Evolutionary conservation across 2,329 filamentous ascomycete species (phyloP).

Genomic region (Xylariaceae sp.): DNA sequence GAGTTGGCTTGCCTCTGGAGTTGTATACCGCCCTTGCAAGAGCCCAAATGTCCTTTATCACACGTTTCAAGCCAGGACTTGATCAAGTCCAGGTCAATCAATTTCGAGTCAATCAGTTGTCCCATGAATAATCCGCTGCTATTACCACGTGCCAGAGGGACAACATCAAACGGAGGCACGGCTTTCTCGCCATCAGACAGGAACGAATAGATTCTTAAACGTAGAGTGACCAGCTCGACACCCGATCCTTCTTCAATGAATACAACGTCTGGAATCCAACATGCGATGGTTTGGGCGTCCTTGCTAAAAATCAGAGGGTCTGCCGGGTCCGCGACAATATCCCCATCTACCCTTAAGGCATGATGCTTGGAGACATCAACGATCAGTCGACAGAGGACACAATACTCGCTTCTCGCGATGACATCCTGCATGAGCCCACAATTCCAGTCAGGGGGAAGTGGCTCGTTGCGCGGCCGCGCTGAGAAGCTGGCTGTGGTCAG

Average conservation of each 20-base stretch:
- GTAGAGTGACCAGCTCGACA: background rate
- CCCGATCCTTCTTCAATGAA: background rate
- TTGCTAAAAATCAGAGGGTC: background rate
- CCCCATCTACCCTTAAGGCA: background rate
- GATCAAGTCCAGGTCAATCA: background rate
- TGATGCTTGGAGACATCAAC: background rate
- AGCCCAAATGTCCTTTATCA: background rate
- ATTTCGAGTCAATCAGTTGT: background rate
- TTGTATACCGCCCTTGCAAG: background rate
- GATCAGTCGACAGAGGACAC: background rate
- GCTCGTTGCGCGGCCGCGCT: background rate
- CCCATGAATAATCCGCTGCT: background rate
- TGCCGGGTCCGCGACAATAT: background rate
- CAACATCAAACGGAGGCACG: background rate
- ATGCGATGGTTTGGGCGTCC: background rate
- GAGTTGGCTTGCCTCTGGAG: background rate
- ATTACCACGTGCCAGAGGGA: background rate
- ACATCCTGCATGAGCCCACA: background rate
- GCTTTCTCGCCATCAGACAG: background rate
- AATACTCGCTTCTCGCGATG: background rate
- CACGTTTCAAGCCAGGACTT: background rate
- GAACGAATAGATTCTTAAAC: background rate
- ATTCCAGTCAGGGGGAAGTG: background rate
- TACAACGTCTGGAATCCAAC: background rate
- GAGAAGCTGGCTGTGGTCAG: background rate